Conservation (phyloP, 2,329 filamentous ascomycete genomes). For the Drechslerella coelobrocha region DNA sequence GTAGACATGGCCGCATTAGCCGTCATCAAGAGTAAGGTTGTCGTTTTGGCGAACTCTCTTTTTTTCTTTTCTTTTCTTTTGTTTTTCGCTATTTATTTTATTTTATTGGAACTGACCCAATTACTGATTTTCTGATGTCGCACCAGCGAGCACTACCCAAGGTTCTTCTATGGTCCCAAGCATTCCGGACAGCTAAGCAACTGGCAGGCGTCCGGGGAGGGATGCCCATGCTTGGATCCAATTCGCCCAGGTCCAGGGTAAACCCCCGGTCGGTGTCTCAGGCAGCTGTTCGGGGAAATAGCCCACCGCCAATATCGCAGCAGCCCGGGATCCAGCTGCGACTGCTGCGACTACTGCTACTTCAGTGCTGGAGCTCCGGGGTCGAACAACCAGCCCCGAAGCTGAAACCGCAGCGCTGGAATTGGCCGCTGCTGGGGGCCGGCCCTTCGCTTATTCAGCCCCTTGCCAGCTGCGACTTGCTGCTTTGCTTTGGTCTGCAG, state of each 20-base stretch:
- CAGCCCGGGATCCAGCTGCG: background rate
- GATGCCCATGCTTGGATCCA: constrained; percentile 31
- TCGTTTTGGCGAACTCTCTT: background rate
- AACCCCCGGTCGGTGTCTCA: constrained; percentile 37
- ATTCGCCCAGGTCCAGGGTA: constrained; percentile 28
- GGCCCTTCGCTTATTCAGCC: constrained; percentile 35
- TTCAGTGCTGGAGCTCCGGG: background rate
- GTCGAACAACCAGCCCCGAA: constrained; percentile 19
- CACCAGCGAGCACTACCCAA: constrained; percentile 33
- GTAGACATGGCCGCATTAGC: background rate
- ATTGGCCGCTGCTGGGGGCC: constrained; percentile 29
- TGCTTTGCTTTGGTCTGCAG: background rate
- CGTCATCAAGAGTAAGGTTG: background rate
- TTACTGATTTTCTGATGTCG: constrained; percentile 5
- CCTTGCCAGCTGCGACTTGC: constrained; percentile 17
- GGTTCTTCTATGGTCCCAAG: constrained; percentile 39
- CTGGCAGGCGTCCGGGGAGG: constrained; percentile 36
- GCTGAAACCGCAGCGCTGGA: constrained; percentile 41
- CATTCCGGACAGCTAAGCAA: constrained; percentile 45
- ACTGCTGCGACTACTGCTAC: background rate
- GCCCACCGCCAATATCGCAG: constrained; percentile 1
- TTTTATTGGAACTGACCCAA: background rate
- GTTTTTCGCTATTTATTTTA: background rate
- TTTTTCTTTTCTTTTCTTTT: background rate
- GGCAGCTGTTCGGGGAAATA: constrained; percentile 41